A percentile compares a stretch with the other conserved stretches of the same genome.
These are phyloP conservation scores for Oryza glaberrima DNA, from an alignment of 176 grass and related monocot species.

Conservation along the genomic window DNA sequence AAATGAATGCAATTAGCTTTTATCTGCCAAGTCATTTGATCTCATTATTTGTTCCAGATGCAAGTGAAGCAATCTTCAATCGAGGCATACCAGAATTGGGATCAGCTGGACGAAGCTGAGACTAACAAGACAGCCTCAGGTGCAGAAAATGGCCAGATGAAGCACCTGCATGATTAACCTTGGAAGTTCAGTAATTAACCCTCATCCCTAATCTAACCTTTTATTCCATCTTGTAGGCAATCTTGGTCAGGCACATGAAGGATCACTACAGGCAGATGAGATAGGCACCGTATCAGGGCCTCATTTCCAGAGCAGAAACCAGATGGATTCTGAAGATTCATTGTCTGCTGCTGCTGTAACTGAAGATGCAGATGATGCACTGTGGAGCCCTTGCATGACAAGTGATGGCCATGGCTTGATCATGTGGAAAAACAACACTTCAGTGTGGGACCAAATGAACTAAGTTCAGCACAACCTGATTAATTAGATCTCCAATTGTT, in stretches of 20 bases:
- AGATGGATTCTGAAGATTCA: not conserved
- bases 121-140: not conserved
- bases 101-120: not conserved
- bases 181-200: not conserved
- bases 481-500: not conserved
- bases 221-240: not conserved
- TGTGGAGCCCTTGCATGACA: not conserved
- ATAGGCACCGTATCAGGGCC: not conserved
- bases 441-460: not conserved
- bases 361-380: not conserved
- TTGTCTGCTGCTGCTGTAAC: not conserved
- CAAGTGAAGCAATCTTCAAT: not conserved
- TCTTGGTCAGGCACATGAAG: not conserved
- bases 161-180: not conserved
- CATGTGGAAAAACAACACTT: not conserved
- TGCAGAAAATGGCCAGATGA: not conserved
- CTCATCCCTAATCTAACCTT: not conserved
- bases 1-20: not conserved
- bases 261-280: not conserved
- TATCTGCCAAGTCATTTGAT: not conserved
- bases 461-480: not conserved
- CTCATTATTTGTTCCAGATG: not conserved
- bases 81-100: not conserved
- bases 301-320: not conserved
- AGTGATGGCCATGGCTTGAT: not conserved